phyloP scores from a whole-genome alignment of 108 stramenopile genomes.

The Conticribra weissflogii region DNA sequence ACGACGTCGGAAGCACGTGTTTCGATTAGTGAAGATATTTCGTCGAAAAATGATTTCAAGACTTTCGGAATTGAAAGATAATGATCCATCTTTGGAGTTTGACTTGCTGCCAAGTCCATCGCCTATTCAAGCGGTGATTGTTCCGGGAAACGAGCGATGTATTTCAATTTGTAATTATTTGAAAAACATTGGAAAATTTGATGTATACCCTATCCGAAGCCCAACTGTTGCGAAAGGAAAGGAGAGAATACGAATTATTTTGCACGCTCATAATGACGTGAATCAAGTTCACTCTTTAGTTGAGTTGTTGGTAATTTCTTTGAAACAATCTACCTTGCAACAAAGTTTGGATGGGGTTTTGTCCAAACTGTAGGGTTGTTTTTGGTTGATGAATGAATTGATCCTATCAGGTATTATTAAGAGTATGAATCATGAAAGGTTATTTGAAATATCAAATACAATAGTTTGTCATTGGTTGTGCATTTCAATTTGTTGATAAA shows the following conservation, averaged over 20 bases:
- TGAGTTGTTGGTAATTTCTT: slow-evolving; percentile 26
- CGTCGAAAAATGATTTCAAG: slow-evolving; percentile 32
- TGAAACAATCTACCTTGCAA: slow-evolving; percentile 1
- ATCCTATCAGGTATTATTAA: too few relatives aligned
- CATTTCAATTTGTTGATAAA: too few relatives aligned
- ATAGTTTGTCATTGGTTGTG: too few relatives aligned
- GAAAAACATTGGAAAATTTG: slow-evolving; percentile 56
- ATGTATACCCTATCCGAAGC: slow-evolving; percentile 89
- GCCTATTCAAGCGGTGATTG: slow-evolving; percentile 94
- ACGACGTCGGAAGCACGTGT: slow-evolving; percentile 51
- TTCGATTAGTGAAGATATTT: slow-evolving; percentile 45
- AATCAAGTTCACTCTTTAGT: slow-evolving; percentile 66
- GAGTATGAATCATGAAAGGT: too few relatives aligned
- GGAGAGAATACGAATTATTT: slow-evolving; percentile 90
- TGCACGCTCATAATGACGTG: slow-evolving; percentile 90
- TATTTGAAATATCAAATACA: too few relatives aligned
- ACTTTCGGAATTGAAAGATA: slow-evolving; percentile 21
- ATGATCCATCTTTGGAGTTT: slow-evolving; percentile 10
- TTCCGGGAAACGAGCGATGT: slow-evolving; percentile 85
- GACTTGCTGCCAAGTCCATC: slow-evolving; percentile 67
- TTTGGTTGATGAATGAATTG: not conserved
- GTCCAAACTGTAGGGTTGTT: slow-evolving; percentile 3
- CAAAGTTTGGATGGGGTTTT: not conserved
- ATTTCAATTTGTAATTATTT: slow-evolving; percentile 66
- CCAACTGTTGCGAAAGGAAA: slow-evolving; percentile 94